Conservation (phyloP, 2,329 filamentous ascomycete species). For the Sclerotinia nivalis region DNA sequence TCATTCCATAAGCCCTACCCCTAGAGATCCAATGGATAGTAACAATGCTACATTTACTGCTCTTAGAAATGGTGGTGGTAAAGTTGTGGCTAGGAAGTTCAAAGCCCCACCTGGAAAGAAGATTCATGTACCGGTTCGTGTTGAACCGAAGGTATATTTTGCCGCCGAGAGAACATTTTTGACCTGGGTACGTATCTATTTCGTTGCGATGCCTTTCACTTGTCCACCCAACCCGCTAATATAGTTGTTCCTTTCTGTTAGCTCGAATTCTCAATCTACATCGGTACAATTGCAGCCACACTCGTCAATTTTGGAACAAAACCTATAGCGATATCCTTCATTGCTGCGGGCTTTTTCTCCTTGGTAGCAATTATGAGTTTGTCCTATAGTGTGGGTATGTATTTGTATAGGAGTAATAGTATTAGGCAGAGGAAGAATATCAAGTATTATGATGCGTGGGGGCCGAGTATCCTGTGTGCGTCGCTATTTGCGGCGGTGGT, state of each 20-base stretch:
- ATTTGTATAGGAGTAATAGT: constrained; percentile 82
- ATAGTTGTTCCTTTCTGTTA: constrained; percentile 39
- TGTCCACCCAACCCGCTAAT: neutral
- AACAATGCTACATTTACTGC: constrained; percentile 57
- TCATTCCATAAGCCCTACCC: constrained; percentile 27
- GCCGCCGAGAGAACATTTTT: constrained; percentile 95
- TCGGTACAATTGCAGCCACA: constrained; percentile 82
- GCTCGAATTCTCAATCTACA: constrained; percentile 95
- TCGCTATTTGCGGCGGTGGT: constrained; percentile 72
- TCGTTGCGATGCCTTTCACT: constrained; percentile 22
- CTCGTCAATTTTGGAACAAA: constrained; percentile 76
- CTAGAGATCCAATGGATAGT: constrained; percentile 26
- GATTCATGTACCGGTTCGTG: constrained; percentile 92
- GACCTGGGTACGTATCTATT: constrained; percentile 67
- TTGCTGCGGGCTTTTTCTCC: constrained; percentile 77
- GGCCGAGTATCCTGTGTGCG: constrained; percentile 74
- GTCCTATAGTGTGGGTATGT: constrained; percentile 80
- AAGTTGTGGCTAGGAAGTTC: constrained; percentile 61
- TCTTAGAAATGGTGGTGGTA: constrained; percentile 54
- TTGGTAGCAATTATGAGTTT: constrained; percentile 75
- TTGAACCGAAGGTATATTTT: constrained; percentile 98
- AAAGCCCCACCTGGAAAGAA: constrained; percentile 80
- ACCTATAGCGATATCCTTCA: constrained; percentile 59
- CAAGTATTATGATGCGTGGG: constrained; percentile 87
- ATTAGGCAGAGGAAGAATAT: constrained; percentile 84